These are phyloP conservation scores for Domatiomyces globalis DNA, from an alignment of 2,329 filamentous ascomycete genomes.

Conservation along the genomic window DNA sequence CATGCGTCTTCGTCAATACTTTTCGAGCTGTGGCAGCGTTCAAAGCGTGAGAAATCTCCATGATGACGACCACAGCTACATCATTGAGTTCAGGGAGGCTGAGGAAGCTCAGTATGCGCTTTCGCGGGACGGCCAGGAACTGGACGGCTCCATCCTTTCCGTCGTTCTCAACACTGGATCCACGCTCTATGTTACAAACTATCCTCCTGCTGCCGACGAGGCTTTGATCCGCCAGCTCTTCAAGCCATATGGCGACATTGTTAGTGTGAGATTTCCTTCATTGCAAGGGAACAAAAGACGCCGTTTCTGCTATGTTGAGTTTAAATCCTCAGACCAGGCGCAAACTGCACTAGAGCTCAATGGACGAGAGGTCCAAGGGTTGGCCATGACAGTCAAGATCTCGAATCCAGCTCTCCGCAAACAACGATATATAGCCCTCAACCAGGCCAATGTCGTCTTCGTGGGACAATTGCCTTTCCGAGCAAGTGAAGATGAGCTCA, in stretches of 20 bases:
- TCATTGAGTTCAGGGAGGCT: conserved; percentile 70
- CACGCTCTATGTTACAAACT: conserved; percentile 84
- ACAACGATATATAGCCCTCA: conserved; percentile 49
- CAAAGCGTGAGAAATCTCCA: conserved; percentile 57
- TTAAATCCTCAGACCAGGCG: conserved; percentile 54
- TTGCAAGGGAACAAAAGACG: conserved; percentile 78
- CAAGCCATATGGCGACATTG: conserved; percentile 58
- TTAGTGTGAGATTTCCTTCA: conserved; percentile 78
- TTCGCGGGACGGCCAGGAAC: conserved; percentile 65
- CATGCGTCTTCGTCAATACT: conserved; percentile 70
- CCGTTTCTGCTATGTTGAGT: conserved; percentile 94
- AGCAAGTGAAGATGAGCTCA: conserved; percentile 53
- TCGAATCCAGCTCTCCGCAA: conserved; percentile 73
- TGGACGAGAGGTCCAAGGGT: conserved; percentile 50
- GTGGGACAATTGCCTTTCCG: conserved; percentile 54
- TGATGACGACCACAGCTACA: conserved; percentile 52
- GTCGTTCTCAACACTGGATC: conserved; percentile 63
- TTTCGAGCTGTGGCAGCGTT: conserved; percentile 76
- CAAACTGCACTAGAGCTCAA: conserved; percentile 59
- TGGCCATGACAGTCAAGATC: conserved; percentile 61
- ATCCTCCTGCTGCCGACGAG: conserved; percentile 45
- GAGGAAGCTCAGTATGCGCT: conserved; percentile 73
- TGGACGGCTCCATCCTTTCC: conserved; percentile 57
- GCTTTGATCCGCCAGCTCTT: conserved; percentile 43
- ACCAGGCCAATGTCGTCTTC: conserved; percentile 70